A percentile compares a stretch with the other conserved stretches of the same genome.
These are phyloP conservation scores for Rhodamnia rubescens DNA, from an alignment of 345 rosid species.

Conservation along the genomic window DNA sequence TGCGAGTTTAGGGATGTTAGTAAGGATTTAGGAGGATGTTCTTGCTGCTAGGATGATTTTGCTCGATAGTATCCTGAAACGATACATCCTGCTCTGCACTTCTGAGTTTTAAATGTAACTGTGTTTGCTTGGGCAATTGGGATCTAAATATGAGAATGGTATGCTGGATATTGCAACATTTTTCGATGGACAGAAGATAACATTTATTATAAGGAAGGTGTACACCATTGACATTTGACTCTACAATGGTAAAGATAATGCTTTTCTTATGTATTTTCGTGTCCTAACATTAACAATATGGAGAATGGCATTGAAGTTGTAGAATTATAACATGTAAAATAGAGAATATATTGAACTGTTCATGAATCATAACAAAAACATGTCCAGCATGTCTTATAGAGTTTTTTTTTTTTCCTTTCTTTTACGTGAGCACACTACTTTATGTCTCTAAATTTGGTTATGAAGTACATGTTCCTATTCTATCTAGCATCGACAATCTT, in stretches of 20 bases:
- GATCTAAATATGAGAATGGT: background rate
- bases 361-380: background rate
- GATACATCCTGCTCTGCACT: background rate
- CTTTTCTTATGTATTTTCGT: background rate
- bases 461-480: background rate
- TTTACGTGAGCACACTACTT: background rate
- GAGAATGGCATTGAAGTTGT: background rate
- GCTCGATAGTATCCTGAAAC: background rate
- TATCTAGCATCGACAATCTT: background rate
- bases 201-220: background rate
- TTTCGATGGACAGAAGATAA: background rate
- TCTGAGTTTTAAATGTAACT: background rate
- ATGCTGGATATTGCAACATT: background rate
- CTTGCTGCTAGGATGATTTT: background rate
- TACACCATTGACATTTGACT: background rate
- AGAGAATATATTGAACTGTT: background rate
- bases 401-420: background rate
- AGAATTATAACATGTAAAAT: background rate
- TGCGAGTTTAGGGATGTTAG: background rate
- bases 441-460: background rate
- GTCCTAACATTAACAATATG: background rate
- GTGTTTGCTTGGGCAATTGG: background rate
- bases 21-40: constrained; percentile 1
- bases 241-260: background rate
- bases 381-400: background rate